Percentiles rank a stretch among this genome's conserved stretches.
Evolutionary conservation across 192 early-diverging fungal genomes (phyloP).

Genomic region (Umbelopsis ramanniana): DNA sequence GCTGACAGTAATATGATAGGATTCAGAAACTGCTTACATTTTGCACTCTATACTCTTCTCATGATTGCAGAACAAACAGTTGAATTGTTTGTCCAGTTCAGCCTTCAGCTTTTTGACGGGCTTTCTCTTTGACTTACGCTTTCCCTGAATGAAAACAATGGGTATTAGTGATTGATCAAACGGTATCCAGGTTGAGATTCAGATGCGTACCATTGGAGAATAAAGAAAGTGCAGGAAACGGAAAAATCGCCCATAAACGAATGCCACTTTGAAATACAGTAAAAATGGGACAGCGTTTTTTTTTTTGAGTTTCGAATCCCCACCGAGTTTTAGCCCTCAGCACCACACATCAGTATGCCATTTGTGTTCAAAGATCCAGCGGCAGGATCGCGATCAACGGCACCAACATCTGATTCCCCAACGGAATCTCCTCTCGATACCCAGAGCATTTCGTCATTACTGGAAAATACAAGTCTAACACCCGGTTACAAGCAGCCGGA

Average conservation of each 20-base stretch:
- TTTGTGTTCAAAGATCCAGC: slow-evolving; percentile 9
- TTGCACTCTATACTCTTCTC: slow-evolving; percentile 76
- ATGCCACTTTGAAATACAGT: no score
- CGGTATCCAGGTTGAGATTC: not conserved
- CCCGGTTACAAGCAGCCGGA: not conserved
- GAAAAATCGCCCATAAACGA: not conserved
- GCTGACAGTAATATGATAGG: no score
- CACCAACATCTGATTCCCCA: not conserved
- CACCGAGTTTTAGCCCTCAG: not conserved
- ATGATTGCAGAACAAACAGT: slow-evolving; percentile 89
- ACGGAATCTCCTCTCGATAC: not conserved
- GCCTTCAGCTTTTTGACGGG: slow-evolving; percentile 62
- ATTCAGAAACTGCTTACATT: slow-evolving; percentile 58
- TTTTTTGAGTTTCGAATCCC: not conserved
- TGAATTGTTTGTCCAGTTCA: slow-evolving; percentile 74
- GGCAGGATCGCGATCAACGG: not conserved
- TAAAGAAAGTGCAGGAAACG: not conserved
- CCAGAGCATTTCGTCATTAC: not conserved
- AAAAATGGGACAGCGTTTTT: not conserved
- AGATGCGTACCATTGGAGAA: not conserved
- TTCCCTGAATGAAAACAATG: slow-evolving; percentile 53
- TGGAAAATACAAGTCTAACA: slow-evolving; percentile 2
- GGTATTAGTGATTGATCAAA: not conserved
- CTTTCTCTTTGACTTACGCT: slow-evolving; percentile 79
- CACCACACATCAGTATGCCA: not conserved